phyloP scores from a whole-genome alignment of 2,329 filamentous ascomycete species.

The Gremmenia infestans region DNA sequence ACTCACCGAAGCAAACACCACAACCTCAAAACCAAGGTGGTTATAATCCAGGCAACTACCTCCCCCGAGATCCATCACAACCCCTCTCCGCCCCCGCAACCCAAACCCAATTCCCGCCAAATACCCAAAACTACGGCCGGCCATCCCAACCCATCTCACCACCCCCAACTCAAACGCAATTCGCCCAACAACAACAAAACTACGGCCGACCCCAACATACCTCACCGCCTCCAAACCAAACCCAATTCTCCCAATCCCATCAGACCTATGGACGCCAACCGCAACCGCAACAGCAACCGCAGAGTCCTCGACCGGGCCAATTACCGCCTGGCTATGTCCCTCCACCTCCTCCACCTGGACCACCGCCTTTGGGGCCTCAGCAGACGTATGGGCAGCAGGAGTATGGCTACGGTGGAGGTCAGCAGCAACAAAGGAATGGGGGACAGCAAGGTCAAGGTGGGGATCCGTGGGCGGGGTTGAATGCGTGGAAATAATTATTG shows the following conservation, averaged over 20 bases:
- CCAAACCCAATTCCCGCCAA: slow-evolving; percentile 38
- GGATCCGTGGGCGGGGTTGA: slow-evolving; percentile 70
- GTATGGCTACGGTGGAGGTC: slow-evolving; percentile 38
- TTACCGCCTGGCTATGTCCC: slow-evolving; percentile 61
- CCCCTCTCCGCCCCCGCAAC: slow-evolving; percentile 58
- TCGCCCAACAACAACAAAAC: slow-evolving; percentile 7
- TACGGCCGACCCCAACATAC: slow-evolving; percentile 33
- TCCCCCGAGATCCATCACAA: slow-evolving; percentile 28
- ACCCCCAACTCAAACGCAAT: slow-evolving; percentile 48
- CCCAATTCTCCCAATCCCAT: slow-evolving; percentile 24
- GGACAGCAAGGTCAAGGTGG: slow-evolving; percentile 28
- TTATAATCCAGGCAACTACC: slow-evolving; percentile 37
- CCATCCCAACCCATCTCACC: slow-evolving; percentile 43
- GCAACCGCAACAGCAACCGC: slow-evolving; percentile 21
- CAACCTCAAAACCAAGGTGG: slow-evolving; percentile 45
- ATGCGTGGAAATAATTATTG: slow-evolving; percentile 48
- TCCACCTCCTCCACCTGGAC: slow-evolving; percentile 61
- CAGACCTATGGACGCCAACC: slow-evolving; percentile 12
- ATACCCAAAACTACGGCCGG: slow-evolving; percentile 21
- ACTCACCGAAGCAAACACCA: slow-evolving; percentile 43
- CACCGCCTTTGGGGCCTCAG: slow-evolving; percentile 47
- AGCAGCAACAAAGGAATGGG: slow-evolving; percentile 26
- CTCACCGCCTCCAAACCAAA: slow-evolving; percentile 61
- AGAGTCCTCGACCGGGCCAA: slow-evolving; percentile 28
- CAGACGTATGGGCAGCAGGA: slow-evolving; percentile 42